Percentiles rank a stretch among this genome's conserved stretches.
Evolutionary conservation across 1,284 basidiomycete species (phyloP).

Genomic region (Pseudozyma pruni): DNA sequence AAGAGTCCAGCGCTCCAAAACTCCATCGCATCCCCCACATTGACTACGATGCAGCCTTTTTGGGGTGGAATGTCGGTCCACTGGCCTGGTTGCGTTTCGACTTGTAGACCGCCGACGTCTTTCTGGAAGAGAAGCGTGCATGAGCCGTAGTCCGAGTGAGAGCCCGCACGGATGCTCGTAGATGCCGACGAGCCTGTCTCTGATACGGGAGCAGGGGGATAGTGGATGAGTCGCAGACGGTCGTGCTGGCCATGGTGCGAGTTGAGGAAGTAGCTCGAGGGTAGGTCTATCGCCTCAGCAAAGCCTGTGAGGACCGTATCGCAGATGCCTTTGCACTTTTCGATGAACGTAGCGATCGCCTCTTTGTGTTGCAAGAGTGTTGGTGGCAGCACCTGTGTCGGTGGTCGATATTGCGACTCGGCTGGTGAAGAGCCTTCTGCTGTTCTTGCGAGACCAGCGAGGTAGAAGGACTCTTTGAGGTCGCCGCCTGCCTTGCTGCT

Average conservation of each 20-base stretch:
- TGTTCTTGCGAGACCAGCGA: constrained; percentile 29
- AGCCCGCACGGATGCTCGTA: constrained; percentile 53
- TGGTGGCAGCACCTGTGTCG: constrained; percentile 40
- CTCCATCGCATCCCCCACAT: constrained; percentile 80
- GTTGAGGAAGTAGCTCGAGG: constrained; percentile 25
- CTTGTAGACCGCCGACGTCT: constrained; percentile 83
- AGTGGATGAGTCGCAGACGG: constrained; percentile 58
- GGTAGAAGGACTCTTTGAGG: constrained; percentile 61
- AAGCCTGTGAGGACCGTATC: constrained; percentile 45
- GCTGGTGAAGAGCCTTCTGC: constrained; percentile 1
- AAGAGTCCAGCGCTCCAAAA: constrained; percentile 58
- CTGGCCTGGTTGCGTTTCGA: constrained; percentile 62
- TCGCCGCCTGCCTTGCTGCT: constrained; percentile 41
- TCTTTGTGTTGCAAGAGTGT: constrained; percentile 14
- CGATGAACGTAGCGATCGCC: constrained; percentile 32
- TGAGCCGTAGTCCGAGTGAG: constrained; percentile 78
- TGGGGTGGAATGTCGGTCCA: constrained; percentile 81
- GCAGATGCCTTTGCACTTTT: constrained; percentile 47
- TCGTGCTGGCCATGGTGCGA: constrained; percentile 51
- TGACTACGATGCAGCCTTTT: constrained; percentile 83
- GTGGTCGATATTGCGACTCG: constrained; percentile 16
- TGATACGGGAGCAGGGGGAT: constrained; percentile 45
- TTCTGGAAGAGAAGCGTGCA: constrained; percentile 87
- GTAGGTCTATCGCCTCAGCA: constrained; percentile 45
- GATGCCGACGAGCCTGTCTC: neutral